Conservation (phyloP, 2,329 filamentous ascomycete species). For the Pseudocercospora eumusae region DNA sequence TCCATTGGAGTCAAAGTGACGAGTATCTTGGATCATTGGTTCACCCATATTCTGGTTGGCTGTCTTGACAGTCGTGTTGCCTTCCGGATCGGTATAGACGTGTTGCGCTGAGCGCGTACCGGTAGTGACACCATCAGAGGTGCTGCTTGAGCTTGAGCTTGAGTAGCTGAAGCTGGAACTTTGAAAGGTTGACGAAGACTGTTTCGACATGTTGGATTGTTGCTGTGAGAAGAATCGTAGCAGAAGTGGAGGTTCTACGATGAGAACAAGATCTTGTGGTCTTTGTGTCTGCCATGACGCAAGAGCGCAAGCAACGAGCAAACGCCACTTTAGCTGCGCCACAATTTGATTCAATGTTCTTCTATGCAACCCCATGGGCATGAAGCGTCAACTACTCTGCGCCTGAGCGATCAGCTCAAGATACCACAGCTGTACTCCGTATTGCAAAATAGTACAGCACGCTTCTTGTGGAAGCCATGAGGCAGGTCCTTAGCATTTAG, state of each 20-base stretch:
- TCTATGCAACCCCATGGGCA: neutral
- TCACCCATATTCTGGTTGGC: constrained; percentile 38
- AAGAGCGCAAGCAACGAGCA: constrained; percentile 2
- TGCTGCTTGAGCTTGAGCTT: constrained; percentile 32
- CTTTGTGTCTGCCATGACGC: neutral
- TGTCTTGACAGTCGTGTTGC: constrained; percentile 34
- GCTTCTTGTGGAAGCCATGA: neutral
- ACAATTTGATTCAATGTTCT: neutral
- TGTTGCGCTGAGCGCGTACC: constrained; percentile 31
- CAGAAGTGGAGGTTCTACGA: neutral
- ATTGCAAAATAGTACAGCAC: neutral
- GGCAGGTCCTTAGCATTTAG: neutral
- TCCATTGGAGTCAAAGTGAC: constrained; percentile 37
- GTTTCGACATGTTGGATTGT: neutral
- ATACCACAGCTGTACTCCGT: neutral
- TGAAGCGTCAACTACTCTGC: neutral
- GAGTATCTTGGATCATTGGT: constrained; percentile 33
- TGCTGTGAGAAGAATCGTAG: neutral
- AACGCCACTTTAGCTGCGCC: constrained; percentile 1
- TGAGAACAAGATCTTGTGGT: constrained; percentile 6
- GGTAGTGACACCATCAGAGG: constrained; percentile 28
- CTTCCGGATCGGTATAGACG: constrained; percentile 32
- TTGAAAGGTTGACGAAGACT: neutral
- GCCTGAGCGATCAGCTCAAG: neutral
- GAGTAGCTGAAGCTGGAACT: constrained; percentile 28